Conservation (phyloP, 306 rosid species). For the Prunus salicina region DNA sequence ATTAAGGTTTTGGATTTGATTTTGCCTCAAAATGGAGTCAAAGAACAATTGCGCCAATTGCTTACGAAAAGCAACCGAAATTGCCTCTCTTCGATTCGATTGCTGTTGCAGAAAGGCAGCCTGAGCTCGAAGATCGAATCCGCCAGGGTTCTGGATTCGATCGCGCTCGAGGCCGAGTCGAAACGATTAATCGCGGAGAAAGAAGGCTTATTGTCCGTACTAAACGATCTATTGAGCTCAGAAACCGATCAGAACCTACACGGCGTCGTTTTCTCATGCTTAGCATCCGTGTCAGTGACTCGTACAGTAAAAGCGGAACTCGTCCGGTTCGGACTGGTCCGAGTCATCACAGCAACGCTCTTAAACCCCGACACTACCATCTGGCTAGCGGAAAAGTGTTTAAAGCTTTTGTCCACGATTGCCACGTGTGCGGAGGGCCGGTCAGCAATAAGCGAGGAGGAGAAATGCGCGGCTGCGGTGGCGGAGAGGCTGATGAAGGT, state of each 20-base stretch:
- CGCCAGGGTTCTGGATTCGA: constrained; percentile 31
- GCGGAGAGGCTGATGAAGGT: constrained; percentile 43
- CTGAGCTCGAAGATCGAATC: constrained; percentile 34
- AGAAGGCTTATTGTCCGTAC: constrained; percentile 21
- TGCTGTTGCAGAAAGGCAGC: constrained; percentile 30
- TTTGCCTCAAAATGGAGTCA: constrained; percentile 13
- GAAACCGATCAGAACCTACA: constrained; percentile 11
- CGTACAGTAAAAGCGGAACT: constrained; percentile 38
- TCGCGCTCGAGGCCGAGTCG: constrained; percentile 36
- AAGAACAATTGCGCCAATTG: constrained; percentile 14
- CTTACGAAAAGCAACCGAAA: constrained; percentile 25
- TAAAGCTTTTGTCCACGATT: constrained; percentile 30
- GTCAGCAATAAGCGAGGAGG: constrained; percentile 31
- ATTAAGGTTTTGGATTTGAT: constrained; percentile 33
- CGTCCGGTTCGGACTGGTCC: constrained; percentile 35
- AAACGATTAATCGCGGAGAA: constrained; percentile 39
- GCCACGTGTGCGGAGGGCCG: constrained; percentile 53
- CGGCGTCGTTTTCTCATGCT: constrained; percentile 39
- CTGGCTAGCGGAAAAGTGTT: constrained; percentile 22
- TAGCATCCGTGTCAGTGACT: constrained; percentile 29
- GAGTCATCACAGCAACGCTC: constrained; percentile 19
- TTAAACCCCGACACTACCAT: neutral
- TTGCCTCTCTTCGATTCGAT: constrained; percentile 28
- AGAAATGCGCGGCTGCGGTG: constrained; percentile 27
- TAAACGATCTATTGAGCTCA: constrained; percentile 14